Conservation (phyloP, 2,329 filamentous ascomycete species). For the Trichoderma brevicompactum region DNA sequence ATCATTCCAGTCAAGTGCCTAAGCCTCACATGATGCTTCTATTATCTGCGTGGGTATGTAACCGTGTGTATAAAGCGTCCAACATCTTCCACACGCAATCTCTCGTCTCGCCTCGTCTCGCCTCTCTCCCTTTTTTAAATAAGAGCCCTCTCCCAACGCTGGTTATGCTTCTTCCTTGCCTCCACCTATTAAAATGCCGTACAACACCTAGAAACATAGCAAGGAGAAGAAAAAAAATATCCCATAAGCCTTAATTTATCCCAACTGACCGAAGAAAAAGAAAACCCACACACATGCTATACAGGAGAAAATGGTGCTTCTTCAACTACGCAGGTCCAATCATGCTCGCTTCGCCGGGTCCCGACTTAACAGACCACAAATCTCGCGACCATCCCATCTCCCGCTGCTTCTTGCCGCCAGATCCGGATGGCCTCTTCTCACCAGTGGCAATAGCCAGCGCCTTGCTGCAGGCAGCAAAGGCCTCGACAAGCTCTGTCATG, state of each 20-base stretch:
- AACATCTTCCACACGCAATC: not conserved
- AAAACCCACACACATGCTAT: slow-evolving; percentile 14
- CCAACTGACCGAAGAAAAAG: slow-evolving; percentile 10
- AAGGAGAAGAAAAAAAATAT: slow-evolving; percentile 3
- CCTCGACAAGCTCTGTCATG: slow-evolving; percentile 76
- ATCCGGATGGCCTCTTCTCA: slow-evolving; percentile 57
- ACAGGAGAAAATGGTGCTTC: not conserved
- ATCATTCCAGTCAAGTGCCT: not conserved
- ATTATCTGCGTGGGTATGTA: slow-evolving; percentile 16
- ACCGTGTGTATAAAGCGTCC: slow-evolving; percentile 8
- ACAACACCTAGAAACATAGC: slow-evolving; percentile 19
- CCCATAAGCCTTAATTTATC: slow-evolving; percentile 14
- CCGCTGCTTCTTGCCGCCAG: slow-evolving; percentile 62
- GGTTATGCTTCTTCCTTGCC: slow-evolving; percentile 1
- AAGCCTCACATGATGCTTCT: slow-evolving; percentile 7
- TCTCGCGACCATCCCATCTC: slow-evolving; percentile 67
- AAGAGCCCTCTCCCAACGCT: not conserved
- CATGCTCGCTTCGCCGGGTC: slow-evolving; percentile 13
- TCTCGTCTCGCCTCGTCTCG: not conserved
- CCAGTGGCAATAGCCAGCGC: slow-evolving; percentile 63
- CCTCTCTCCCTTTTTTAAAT: not conserved
- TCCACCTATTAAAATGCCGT: slow-evolving; percentile 18
- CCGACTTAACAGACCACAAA: slow-evolving; percentile 60
- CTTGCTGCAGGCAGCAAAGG: slow-evolving; percentile 77
- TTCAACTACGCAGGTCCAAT: slow-evolving; percentile 10